Evolutionary conservation across 306 rosid species (phyloP).

Genomic region (Cyamopsis tetragonoloba): DNA sequence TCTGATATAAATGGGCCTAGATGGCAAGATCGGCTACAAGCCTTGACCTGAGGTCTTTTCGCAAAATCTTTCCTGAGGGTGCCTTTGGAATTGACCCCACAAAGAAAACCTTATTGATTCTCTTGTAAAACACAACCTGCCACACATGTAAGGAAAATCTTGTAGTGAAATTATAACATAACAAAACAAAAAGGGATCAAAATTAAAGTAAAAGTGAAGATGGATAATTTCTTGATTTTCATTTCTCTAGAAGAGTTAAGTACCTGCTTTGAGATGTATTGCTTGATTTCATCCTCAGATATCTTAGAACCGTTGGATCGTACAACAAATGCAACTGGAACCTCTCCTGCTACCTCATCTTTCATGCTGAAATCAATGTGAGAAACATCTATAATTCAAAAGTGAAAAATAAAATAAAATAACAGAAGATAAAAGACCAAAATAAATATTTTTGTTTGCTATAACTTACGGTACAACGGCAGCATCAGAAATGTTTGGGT

Average conservation of each 20-base stretch:
- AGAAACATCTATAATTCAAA: background rate
- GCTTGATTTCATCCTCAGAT: constrained; percentile 54
- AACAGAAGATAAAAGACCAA: background rate
- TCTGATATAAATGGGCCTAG: constrained; percentile 3
- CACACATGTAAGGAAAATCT: background rate
- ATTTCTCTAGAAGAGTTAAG: no score
- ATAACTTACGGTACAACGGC: constrained; percentile 56
- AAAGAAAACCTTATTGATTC: constrained; percentile 52
- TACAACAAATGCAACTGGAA: constrained; percentile 69
- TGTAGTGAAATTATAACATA: background rate
- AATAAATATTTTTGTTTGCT: background rate
- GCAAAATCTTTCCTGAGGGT: constrained; percentile 62
- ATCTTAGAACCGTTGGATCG: constrained; percentile 45
- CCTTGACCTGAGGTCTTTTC: constrained; percentile 46
- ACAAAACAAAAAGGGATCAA: background rate
- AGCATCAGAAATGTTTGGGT: constrained; percentile 50
- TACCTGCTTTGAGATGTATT: constrained; percentile 64
- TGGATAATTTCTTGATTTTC: background rate
- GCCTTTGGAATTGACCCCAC: constrained; percentile 53
- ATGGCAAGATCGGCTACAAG: constrained; percentile 25
- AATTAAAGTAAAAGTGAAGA: background rate
- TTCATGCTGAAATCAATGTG: constrained; percentile 45
- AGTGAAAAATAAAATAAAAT: background rate
- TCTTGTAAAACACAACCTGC: constrained; percentile 69
- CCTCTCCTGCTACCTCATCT: constrained; percentile 71